Conservation (phyloP, 1,284 basidiomycete species). For the Trametes pubescens region DNA sequence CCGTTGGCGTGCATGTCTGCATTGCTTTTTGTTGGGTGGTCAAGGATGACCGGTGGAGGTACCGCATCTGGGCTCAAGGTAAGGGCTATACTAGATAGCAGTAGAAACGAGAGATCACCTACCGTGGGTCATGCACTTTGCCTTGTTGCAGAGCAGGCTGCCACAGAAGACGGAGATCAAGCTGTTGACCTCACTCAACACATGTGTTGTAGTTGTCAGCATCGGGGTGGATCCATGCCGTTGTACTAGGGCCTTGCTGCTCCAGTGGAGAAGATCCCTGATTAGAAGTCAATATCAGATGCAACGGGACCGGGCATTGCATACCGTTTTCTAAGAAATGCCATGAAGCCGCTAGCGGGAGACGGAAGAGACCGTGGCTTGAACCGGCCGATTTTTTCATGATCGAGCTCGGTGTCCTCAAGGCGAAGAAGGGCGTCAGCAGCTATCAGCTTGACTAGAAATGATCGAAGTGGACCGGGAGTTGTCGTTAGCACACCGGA, state of each 20-base stretch:
- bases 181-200: neutral
- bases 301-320: neutral
- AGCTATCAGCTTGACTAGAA: constrained; percentile 39
- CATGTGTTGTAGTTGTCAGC: neutral
- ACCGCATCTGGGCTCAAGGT: neutral
- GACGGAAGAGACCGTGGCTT: constrained; percentile 5
- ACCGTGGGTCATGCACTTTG: constrained; percentile 37
- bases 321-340: constrained; percentile 7
- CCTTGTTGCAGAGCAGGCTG: constrained; percentile 39
- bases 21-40: neutral
- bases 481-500: no score
- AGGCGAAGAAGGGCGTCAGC: constrained; percentile 37
- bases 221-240: neutral
- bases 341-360: neutral
- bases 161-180: constrained; percentile 40
- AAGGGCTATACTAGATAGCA: neutral
- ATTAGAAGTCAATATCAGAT: constrained; percentile 17
- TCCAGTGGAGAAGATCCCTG: constrained; percentile 13
- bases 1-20: neutral
- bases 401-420: constrained; percentile 1
- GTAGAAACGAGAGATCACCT: constrained; percentile 7
- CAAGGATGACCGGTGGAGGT: neutral
- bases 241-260: neutral
- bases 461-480: neutral
- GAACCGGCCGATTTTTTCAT: constrained; percentile 12